Percentiles rank a stretch among this genome's conserved stretches.
Evolutionary conservation across 495 filamentous ascomycete genomes (phyloP).

Genomic region (Lentithecium fluviatile): DNA sequence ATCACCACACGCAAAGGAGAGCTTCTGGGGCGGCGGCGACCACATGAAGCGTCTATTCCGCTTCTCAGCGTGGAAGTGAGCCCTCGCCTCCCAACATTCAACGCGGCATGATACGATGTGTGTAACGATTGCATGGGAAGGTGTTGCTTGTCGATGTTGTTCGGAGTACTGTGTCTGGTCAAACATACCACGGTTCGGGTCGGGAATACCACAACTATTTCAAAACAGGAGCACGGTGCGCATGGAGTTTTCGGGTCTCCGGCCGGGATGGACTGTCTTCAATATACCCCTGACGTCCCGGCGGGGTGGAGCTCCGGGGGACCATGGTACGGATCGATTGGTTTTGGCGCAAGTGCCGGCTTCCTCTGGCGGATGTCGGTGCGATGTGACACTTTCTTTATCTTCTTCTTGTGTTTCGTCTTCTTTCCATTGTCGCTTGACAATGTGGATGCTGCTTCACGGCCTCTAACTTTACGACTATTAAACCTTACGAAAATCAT

Average conservation of each 20-base stretch:
- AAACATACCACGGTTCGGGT: background rate
- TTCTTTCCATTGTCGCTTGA: conserved; percentile 4
- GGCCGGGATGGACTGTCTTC: background rate
- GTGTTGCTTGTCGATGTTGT: conserved; percentile 1
- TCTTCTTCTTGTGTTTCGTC: conserved; percentile 1
- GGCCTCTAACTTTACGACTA: conserved; percentile 7
- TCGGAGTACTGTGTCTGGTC: background rate
- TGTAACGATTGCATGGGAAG: background rate
- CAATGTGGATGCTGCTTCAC: too few relatives aligned
- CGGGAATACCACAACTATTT: too few relatives aligned
- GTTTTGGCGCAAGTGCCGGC: conserved; percentile 34
- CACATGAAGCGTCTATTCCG: conserved; percentile 48
- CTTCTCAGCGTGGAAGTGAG: conserved; percentile 44
- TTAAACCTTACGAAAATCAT: background rate
- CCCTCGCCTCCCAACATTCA: background rate
- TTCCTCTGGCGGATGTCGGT: conserved; percentile 31
- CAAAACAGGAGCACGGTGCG: background rate
- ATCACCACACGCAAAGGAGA: conserved; percentile 39
- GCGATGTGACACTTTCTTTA: conserved; percentile 21
- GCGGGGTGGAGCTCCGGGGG: background rate
- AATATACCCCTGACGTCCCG: background rate
- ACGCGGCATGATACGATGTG: background rate
- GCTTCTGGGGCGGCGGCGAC: conserved; percentile 44
- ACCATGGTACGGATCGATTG: conserved; percentile 18
- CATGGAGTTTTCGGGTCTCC: background rate